phyloP scores from a whole-genome alignment of 148 eudicot species.

The Fagopyrum homotropicum region DNA sequence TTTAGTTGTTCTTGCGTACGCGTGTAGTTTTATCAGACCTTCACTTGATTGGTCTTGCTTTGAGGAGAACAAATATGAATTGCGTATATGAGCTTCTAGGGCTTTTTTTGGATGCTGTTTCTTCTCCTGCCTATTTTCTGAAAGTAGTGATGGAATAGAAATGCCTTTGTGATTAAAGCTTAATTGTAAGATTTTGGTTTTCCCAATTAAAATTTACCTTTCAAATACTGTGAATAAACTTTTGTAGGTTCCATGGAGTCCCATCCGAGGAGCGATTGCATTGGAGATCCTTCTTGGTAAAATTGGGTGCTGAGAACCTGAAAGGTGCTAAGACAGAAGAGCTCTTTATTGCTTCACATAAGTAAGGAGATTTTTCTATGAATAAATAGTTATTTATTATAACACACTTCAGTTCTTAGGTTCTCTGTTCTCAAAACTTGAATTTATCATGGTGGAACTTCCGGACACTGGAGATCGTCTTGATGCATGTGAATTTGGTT shows the following conservation, averaged over 20 bases:
- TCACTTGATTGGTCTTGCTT: neutral
- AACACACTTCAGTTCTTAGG: neutral
- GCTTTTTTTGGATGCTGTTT: neutral
- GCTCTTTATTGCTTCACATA: slow-evolving; percentile 96
- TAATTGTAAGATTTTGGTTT: neutral
- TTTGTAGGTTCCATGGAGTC: slow-evolving; percentile 90
- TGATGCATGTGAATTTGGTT: neutral
- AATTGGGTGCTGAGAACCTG: slow-evolving; percentile 90
- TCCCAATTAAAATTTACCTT: neutral
- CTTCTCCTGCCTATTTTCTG: neutral
- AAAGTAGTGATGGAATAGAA: neutral
- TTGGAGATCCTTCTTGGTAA: slow-evolving; percentile 94
- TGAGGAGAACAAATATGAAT: neutral
- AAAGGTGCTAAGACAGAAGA: slow-evolving; percentile 91
- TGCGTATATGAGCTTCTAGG: neutral
- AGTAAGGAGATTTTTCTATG: slow-evolving; percentile 42
- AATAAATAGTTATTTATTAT: neutral
- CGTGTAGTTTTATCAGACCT: neutral
- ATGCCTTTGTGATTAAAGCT: neutral
- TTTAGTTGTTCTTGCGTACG: neutral
- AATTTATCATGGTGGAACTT: neutral
- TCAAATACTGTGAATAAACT: neutral
- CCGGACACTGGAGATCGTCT: no score
- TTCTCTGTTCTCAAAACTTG: neutral
- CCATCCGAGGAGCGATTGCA: slow-evolving; percentile 97